Conservation (phyloP, 768 basidiomycete genomes). For the Leccinum disarticulatum region DNA sequence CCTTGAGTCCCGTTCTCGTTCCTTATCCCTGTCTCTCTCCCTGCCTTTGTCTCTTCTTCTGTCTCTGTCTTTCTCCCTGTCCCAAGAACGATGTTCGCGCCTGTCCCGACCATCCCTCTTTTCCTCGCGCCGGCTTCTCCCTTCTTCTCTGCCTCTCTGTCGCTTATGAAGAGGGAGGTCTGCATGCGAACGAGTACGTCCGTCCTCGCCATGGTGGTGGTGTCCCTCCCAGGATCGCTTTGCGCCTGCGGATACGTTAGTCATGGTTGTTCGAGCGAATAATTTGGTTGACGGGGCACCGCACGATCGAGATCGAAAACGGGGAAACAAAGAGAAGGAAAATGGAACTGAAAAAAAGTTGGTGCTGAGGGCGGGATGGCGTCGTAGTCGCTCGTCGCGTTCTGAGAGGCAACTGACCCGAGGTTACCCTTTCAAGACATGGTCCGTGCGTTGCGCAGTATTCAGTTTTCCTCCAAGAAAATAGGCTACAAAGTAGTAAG, state of each 20-base stretch:
- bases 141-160: slow-evolving; percentile 51
- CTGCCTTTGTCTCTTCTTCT: slow-evolving; percentile 36
- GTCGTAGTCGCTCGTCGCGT: neutral
- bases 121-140: slow-evolving; percentile 70
- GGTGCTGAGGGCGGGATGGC: neutral
- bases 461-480: neutral
- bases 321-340: slow-evolving; percentile 4
- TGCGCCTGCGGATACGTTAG: slow-evolving; percentile 82
- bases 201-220: slow-evolving; percentile 36
- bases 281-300: slow-evolving; percentile 74
- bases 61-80: slow-evolving; percentile 35
- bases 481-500: no score
- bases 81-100: slow-evolving; percentile 35
- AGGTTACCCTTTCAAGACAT: slow-evolving; percentile 2
- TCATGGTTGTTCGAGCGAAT: slow-evolving; percentile 46
- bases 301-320: slow-evolving; percentile 56
- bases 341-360: neutral
- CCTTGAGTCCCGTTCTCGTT: slow-evolving; percentile 39
- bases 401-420: neutral
- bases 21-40: slow-evolving; percentile 36
- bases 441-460: slow-evolving; percentile 18
- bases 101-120: slow-evolving; percentile 41
- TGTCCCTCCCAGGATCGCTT: slow-evolving; percentile 77
- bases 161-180: slow-evolving; percentile 44
- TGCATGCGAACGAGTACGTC: slow-evolving; percentile 13